Percentiles rank a stretch among this genome's conserved stretches.
Evolutionary conservation across 305 asterid species (phyloP).

Genomic region (Fraxinus floribunda): DNA sequence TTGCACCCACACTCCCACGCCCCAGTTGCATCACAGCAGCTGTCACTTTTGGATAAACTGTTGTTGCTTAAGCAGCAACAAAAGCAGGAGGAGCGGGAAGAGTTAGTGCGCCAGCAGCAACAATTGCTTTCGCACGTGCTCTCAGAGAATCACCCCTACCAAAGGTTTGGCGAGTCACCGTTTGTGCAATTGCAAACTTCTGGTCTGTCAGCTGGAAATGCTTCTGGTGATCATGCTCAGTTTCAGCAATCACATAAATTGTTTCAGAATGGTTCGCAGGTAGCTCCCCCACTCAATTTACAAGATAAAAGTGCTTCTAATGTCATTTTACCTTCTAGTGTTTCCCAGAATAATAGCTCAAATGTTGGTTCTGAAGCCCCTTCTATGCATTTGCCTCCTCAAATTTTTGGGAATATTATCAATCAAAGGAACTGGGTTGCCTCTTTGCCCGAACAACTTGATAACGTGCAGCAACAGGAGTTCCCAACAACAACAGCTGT

Average conservation of each 20-base stretch:
- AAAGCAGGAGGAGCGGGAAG: constrained; percentile 64
- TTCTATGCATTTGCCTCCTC: constrained; percentile 47
- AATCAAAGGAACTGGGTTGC: constrained; percentile 38
- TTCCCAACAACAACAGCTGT: constrained; percentile 25
- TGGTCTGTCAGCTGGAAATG: constrained; percentile 44
- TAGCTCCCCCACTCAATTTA: constrained; percentile 33
- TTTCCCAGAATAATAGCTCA: constrained; percentile 41
- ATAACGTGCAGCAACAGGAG: constrained; percentile 30
- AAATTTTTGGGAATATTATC: constrained; percentile 28
- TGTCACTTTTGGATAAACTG: constrained; percentile 53
- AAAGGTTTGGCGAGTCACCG: constrained; percentile 43
- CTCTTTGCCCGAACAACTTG: constrained; percentile 36
- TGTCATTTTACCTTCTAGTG: constrained; percentile 36
- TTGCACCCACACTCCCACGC: constrained; percentile 60
- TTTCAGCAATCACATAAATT: constrained; percentile 45
- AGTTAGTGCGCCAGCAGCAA: constrained; percentile 56
- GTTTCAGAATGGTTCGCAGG: constrained; percentile 42
- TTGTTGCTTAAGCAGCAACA: constrained; percentile 63
- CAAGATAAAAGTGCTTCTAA: constrained; percentile 40
- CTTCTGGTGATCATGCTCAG: constrained; percentile 41
- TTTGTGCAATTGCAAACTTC: constrained; percentile 45
- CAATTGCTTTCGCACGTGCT: constrained; percentile 65
- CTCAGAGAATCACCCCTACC: constrained; percentile 49
- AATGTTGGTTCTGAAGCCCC: constrained; percentile 40
- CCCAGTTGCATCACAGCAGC: constrained; percentile 60